A percentile compares a stretch with the other conserved stretches of the same genome.
Conservation (phyloP, 495 filamentous ascomycete genomes). For the Talaromyces liani region DNA sequence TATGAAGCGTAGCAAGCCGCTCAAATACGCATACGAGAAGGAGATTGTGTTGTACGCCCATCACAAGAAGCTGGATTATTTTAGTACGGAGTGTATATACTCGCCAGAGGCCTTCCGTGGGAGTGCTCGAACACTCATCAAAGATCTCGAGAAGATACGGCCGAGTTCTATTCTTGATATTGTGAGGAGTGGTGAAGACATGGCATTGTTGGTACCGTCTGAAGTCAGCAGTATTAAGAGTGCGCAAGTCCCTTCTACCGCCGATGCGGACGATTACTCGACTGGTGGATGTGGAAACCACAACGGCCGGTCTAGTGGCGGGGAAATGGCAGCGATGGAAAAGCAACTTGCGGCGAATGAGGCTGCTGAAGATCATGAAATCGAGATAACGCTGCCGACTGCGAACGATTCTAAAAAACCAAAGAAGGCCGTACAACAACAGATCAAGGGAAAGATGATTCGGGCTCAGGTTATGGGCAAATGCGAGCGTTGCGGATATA, state of each 20-base stretch:
- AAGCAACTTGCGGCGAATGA: constrained; percentile 65
- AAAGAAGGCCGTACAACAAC: constrained; percentile 13
- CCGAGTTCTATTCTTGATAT: constrained; percentile 93
- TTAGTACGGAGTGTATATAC: constrained; percentile 97
- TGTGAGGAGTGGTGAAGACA: constrained; percentile 90
- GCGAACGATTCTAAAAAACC: neutral
- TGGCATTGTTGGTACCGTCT: constrained; percentile 76
- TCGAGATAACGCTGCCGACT: constrained; percentile 52
- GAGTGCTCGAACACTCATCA: constrained; percentile 83
- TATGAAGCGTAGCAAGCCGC: constrained; percentile 86
- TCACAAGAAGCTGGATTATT: constrained; percentile 94
- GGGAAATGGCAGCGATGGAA: constrained; percentile 94
- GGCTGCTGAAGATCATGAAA: constrained; percentile 55
- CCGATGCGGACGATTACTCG: constrained; percentile 43
- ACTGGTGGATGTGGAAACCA: constrained; percentile 68
- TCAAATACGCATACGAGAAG: constrained; percentile 98
- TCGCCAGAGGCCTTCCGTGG: constrained; percentile 97
- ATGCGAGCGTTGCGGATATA: constrained; percentile 85
- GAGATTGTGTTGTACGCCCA: constrained; percentile 97
- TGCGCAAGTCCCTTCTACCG: constrained; percentile 22
- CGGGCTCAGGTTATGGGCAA: constrained; percentile 69
- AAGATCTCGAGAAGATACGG: constrained; percentile 85
- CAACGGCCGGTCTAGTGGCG: constrained; percentile 61
- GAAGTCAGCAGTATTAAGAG: constrained; percentile 30
- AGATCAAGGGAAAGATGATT: constrained; percentile 26